phyloP scores from a whole-genome alignment of 768 basidiomycete species.

The Grammothele lineata region DNA sequence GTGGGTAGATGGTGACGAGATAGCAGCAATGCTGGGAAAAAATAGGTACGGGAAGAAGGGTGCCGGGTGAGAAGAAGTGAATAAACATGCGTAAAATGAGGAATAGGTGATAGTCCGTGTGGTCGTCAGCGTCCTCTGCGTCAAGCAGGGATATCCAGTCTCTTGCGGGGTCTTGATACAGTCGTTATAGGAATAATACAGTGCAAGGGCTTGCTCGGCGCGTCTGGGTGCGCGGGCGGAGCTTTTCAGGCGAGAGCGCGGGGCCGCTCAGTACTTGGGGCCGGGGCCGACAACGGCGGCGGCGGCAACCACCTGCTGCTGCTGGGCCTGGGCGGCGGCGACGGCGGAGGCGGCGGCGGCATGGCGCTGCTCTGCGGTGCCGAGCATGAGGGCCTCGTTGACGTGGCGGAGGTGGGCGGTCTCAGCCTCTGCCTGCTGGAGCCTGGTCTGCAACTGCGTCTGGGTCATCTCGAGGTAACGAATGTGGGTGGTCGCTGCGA shows the following conservation, averaged over 20 bases:
- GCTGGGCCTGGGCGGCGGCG: constrained; percentile 37
- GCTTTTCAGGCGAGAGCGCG: constrained; percentile 22
- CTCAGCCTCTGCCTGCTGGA: constrained; percentile 77
- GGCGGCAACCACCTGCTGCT: constrained; percentile 40
- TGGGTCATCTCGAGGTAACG: constrained; percentile 81
- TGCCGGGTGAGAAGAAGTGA: constrained; percentile 25
- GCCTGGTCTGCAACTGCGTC: constrained; percentile 66
- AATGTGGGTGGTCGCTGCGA: constrained; percentile 76
- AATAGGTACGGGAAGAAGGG: constrained; percentile 6
- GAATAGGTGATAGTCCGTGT: constrained; percentile 37
- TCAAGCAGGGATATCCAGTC: constrained; percentile 44
- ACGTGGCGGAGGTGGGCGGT: constrained; percentile 75
- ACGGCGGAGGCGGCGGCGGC: constrained; percentile 54
- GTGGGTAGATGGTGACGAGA: constrained; percentile 1
- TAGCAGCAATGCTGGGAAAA: background rate
- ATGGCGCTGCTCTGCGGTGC: constrained; percentile 71
- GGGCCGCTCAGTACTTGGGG: constrained; percentile 22
- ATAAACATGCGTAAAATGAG: constrained; percentile 27
- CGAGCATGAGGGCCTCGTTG: constrained; percentile 87
- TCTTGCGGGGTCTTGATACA: constrained; percentile 23
- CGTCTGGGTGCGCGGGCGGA: constrained; percentile 22
- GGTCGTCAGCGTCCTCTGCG: constrained; percentile 47
- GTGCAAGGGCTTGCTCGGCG: constrained; percentile 29
- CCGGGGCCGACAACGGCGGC: constrained; percentile 29
- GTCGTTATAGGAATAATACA: constrained; percentile 29